A percentile compares a stretch with the other conserved stretches of the same genome.
Conservation (phyloP, 2,329 filamentous ascomycete genomes). For the Penicillium concentricum region DNA sequence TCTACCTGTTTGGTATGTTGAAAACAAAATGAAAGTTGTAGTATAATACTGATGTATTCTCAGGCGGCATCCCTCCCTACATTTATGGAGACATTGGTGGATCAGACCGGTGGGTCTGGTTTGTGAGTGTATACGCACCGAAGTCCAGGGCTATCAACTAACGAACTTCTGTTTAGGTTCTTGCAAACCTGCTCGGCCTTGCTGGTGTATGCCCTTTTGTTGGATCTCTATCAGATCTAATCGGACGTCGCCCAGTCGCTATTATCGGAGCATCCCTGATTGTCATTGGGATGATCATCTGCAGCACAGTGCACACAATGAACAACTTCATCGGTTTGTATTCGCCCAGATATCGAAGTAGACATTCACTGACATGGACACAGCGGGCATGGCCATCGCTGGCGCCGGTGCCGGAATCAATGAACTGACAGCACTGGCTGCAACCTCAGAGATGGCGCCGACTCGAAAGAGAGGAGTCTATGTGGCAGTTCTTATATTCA, state of each 20-base stretch:
- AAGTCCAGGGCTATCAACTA: neutral
- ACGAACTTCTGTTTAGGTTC: conserved; percentile 32
- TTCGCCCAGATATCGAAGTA: conserved; percentile 24
- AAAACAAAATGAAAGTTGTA: neutral
- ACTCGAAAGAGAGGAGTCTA: conserved; percentile 64
- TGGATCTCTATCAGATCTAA: conserved; percentile 62
- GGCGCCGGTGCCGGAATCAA: conserved; percentile 67
- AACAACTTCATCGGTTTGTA: conserved; percentile 59
- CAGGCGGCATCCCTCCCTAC: conserved; percentile 50
- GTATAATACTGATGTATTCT: conserved; percentile 8
- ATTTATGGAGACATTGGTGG: conserved; percentile 63
- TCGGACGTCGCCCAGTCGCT: conserved; percentile 62
- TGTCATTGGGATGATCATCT: conserved; percentile 60
- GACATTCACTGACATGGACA: neutral
- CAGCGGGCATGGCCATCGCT: conserved; percentile 58
- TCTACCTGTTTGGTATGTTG: conserved; percentile 50
- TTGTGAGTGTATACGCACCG: conserved; percentile 37
- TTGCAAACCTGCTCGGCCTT: conserved; percentile 54
- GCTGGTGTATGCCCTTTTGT: conserved; percentile 63
- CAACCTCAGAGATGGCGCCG: conserved; percentile 66
- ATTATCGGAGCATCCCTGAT: conserved; percentile 55
- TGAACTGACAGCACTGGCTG: conserved; percentile 67
- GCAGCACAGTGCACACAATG: conserved; percentile 58
- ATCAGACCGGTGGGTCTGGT: conserved; percentile 61
- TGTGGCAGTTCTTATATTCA: conserved; percentile 59